Evolutionary conservation across 495 filamentous ascomycete species (phyloP), one percentile per base, ranked within the genome.

Genomic region (Penicillium macrosclerotiorum): DNA sequence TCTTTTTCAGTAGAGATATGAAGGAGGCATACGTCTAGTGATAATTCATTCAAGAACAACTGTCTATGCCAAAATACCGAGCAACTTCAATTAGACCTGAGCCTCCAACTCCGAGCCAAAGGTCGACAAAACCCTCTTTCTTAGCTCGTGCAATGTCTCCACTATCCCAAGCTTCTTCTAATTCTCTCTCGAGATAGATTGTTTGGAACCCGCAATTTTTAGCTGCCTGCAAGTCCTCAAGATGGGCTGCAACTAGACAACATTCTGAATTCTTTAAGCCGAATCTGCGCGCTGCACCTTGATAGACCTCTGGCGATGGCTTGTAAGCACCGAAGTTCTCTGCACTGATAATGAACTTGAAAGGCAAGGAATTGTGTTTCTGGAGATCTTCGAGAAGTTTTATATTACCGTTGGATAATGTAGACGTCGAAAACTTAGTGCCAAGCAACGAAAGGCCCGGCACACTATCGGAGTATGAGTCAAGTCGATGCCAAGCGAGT

Each of bases 391-490:
- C 49, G 23, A 88, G 67, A 6, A 87, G 71, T n/a, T 63, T 60
- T n/a, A 71, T 51, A 62, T 88, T 89, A 26, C 83, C 84, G 54
- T 90, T 88, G 24, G 80, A 82, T 37, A 89, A 68, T n/a, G 80
- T 86, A 34, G 72, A 72, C 0, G 78, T 83, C 29, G 59, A 62
- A 57, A 76, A 79, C 14, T 63, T 62, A 0, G 53, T 66, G 38
- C 72, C 74, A 16, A 88, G 67, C 35, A 60, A 64, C n/a, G 35
- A 27, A 36, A 56, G 43, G 11, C 53, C 53, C 14, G 38, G 38
- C 9, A 52, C 53, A 51, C 48, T 42, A 5, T 56, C 53, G 17
- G 38, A 8, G 39, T 52, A 34, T 27, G 53, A n/a, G 25, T 56
- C 48, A 29, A 56, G 48, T 47, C 44, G 38, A 48, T 56, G 53